Base-by-base conservation (phyloP, 768 basidiomycete genomes). In the Lactarius trivialis region DNA sequence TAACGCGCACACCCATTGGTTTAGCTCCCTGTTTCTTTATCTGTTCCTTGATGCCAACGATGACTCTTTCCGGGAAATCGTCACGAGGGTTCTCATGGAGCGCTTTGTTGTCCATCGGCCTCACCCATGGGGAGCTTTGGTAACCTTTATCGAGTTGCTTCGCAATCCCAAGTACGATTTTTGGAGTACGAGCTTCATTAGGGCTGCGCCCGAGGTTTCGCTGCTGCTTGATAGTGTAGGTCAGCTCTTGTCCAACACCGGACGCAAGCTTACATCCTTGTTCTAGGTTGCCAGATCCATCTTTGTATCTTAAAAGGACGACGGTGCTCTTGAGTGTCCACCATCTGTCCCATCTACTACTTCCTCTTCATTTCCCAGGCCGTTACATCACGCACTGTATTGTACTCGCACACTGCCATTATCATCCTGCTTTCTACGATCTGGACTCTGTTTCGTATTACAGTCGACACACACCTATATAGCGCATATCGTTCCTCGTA, bases 1-100 rank as follows among this genome's bases (percentile, higher is more conserved):
- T 34, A 97, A 95, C 70, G 91, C 95, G 11, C 97, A 99, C 79
- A 99, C 96, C 55, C 89, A 93, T 74, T 99, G 95, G 93, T 98
- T 96, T 81, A 91, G 89, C 72, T 89, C 87, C 50, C 81, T 98
- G 66, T 78, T 98, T 58, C 82, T 98, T 56, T 84, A 93, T 72
- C 82, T 96, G 49, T 98, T 98, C 77, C 70, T 79, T 55, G 89
- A 93, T 70, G 81, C 89, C 64, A 83, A 85, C 70, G 84, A 85
- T 63, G 89, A 89, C 60, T 82, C 81, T 49, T 87, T 90, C 78
- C 81, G 83, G 69, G 91, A 94, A 72, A 82, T 92, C 66, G 81
- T 89, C 77, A 89, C 93, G 56, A 89, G 88, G 65, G 91, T 97
- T 39, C 82, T 99, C 37, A 79, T 98, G 68, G 96, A 98, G 72